A percentile compares a stretch with the other conserved stretches of the same genome.
phyloP scores from a whole-genome alignment of 805 yeast species.

The Tetrapisispora taiwanensis region DNA sequence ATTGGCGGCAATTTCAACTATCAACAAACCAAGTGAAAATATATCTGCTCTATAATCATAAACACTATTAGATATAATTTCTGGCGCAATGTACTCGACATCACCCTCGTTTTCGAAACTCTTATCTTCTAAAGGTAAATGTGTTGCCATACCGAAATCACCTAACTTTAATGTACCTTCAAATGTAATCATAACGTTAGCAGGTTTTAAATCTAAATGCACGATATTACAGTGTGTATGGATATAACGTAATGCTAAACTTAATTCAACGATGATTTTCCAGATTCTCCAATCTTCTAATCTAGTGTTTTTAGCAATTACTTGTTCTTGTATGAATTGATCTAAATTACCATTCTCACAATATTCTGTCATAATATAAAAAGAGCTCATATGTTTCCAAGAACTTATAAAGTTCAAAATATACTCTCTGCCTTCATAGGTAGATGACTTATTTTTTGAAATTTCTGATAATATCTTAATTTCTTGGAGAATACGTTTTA shows the following conservation, averaged over 20 bases:
- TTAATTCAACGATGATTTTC: slow-evolving; percentile 83
- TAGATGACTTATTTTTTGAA: slow-evolving; percentile 30
- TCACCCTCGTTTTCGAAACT: slow-evolving; percentile 92
- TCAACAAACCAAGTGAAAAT: slow-evolving; percentile 85
- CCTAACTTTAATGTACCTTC: slow-evolving; percentile 92
- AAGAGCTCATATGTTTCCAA: slow-evolving; percentile 69
- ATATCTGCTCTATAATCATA: slow-evolving; percentile 92
- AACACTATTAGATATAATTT: slow-evolving; percentile 67
- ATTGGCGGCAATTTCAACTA: slow-evolving; percentile 93
- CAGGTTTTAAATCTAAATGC: slow-evolving; percentile 91
- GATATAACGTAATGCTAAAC: slow-evolving; percentile 69
- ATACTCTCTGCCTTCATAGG: slow-evolving; percentile 55
- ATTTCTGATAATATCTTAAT: slow-evolving; percentile 23
- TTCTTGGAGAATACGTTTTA: slow-evolving; percentile 23
- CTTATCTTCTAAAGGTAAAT: slow-evolving; percentile 51
- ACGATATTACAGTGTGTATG: slow-evolving; percentile 64
- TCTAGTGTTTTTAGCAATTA: slow-evolving; percentile 42
- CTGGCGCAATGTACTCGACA: slow-evolving; percentile 96
- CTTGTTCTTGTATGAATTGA: slow-evolving; percentile 69
- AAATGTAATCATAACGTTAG: slow-evolving; percentile 86
- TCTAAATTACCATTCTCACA: slow-evolving; percentile 92
- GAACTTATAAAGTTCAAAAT: slow-evolving; percentile 71
- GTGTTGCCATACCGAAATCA: slow-evolving; percentile 91
- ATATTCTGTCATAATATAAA: slow-evolving; percentile 87
- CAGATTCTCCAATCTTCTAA: slow-evolving; percentile 96